Base-by-base conservation (phyloP, 345 rosid species). In the Pistacia integerrima region DNA sequence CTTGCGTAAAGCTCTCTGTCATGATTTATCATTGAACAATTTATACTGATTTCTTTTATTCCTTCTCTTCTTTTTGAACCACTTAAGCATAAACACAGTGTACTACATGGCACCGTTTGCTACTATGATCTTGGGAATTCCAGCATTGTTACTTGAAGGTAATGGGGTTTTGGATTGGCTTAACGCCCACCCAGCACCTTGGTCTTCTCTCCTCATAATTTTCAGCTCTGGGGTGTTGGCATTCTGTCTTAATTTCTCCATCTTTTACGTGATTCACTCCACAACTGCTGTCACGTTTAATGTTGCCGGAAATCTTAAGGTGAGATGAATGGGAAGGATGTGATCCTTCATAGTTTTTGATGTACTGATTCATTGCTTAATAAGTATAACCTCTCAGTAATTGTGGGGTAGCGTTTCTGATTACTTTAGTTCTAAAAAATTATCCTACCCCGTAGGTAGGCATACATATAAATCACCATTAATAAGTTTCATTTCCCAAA, bases 41-140 rank as follows among this genome's bases (percentile, higher is more conserved):
- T 66, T 41, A 74, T 57, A 48, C 78, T 77, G 72, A 82, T 69
- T 35, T 74, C 11, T 30, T 74, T 22, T 36, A 52, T 62, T 30
- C 64, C 65, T 35, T 2, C 46, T 62, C 60, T 12, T 30, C 38
- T 78, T 79, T 51, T 54, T 73, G 18, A 2, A 30, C 33, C 58
- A 46, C 49, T 74, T 4, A 69, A 93, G 98, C 88, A 96, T 96
- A 79, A 96, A 96, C 92, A 96, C 98, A 0, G 99, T 96, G 69
- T 96, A 93, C 89, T 96, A 96, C 85, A 96, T 96, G 99, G 98
- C 99, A 13, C 99, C 99, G 68, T 91, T 87, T 70, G 99, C 99
- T 67, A 96, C 98, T 78, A 87, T 94, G 98, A 94, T 96, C 64
- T 81, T 96, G 84, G 97, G 89, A 70, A 49, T 91, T 62, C 99